Conservation (phyloP, 1,284 basidiomycete species). For the Ceratorhiza oryzae-sativae region DNA sequence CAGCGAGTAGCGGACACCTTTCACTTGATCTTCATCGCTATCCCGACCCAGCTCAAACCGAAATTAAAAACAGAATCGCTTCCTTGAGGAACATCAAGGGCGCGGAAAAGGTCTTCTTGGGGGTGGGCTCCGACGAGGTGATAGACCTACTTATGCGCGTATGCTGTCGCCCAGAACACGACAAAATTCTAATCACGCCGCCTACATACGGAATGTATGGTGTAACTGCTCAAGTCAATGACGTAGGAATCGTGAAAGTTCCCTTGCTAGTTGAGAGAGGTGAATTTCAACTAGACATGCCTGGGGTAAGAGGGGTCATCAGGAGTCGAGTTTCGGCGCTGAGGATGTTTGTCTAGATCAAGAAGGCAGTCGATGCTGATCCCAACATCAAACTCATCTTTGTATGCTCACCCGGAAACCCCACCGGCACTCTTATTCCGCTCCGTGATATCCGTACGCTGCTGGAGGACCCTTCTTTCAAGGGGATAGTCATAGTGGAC, state of each 20-base stretch:
- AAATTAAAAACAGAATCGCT: slow-evolving; percentile 81
- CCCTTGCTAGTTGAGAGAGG: slow-evolving; percentile 78
- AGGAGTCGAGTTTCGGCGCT: neutral
- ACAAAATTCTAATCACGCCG: slow-evolving; percentile 86
- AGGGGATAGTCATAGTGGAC: slow-evolving; percentile 92
- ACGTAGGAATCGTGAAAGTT: slow-evolving; percentile 83
- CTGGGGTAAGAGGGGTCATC: slow-evolving; percentile 61
- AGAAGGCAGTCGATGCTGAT: slow-evolving; percentile 69
- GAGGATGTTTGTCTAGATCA: slow-evolving; percentile 60
- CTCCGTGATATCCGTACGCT: slow-evolving; percentile 74
- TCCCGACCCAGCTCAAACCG: slow-evolving; percentile 82
- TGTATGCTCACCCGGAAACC: slow-evolving; percentile 97
- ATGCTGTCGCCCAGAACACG: slow-evolving; percentile 80
- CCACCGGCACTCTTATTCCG: slow-evolving; percentile 89
- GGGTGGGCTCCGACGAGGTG: slow-evolving; percentile 96
- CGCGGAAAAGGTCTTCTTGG: slow-evolving; percentile 84
- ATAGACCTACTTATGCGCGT: slow-evolving; percentile 95
- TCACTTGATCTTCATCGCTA: slow-evolving; percentile 79
- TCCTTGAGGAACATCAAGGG: slow-evolving; percentile 71
- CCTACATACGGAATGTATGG: slow-evolving; percentile 99
- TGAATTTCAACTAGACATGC: slow-evolving; percentile 79
- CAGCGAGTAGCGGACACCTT: slow-evolving; percentile 45
- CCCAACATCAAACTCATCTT: slow-evolving; percentile 89
- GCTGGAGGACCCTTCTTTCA: slow-evolving; percentile 82
- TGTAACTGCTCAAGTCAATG: slow-evolving; percentile 95